Evolutionary conservation across 495 filamentous ascomycete genomes (phyloP), one percentile per base, ranked within the genome.

Genomic region (Penicillium simplicissimum): DNA sequence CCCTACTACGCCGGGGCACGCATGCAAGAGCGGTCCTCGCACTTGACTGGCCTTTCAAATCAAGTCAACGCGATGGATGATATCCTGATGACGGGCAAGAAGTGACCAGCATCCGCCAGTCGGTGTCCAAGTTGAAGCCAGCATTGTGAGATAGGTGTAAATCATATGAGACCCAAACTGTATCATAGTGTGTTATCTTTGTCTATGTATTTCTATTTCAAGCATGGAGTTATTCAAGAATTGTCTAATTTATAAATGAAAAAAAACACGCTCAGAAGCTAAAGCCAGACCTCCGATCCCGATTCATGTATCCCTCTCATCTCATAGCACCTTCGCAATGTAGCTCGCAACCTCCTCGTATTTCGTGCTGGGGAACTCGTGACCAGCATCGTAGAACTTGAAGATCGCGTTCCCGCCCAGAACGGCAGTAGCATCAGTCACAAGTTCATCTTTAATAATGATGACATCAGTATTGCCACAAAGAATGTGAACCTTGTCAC

Each of bases 351-450:
- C 74, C 47, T 84, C 82, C 2, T 78, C 74, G 34, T 78, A 78
- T 60, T 78, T 79, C 8, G 81, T 79, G 67, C 84, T 84, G 15
- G 84, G 81, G 49, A 87, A 80, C 35, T 85, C 84, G 64, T 88
- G 85, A 8, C 82, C 85, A 5, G 79, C 83, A n/a, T 80, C 72
- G 52, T 81, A 74, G 58, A 72, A 76, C 55, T 79, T 71, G 62
- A 83, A 78, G 25, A 74, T 65, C 19, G 79, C 75, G 60, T 81
- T 80, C 10, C 82, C 80, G 56, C 77, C 75, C 21, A 88, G 67
- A 19, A 75, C 78, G 25, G 74, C 72, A 0, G 66, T 79, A 23
- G 79, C 83, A 73, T 88, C 85, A 10, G 72, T 71, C n/a, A 74
- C 69, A n/a, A 86, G 63, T 64, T 94, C 84, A 21, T 82, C 76